These are phyloP conservation scores for Saccharomycopsis crataegensis DNA, from an alignment of 1,139 yeast genomes.

Conservation along the genomic window DNA sequence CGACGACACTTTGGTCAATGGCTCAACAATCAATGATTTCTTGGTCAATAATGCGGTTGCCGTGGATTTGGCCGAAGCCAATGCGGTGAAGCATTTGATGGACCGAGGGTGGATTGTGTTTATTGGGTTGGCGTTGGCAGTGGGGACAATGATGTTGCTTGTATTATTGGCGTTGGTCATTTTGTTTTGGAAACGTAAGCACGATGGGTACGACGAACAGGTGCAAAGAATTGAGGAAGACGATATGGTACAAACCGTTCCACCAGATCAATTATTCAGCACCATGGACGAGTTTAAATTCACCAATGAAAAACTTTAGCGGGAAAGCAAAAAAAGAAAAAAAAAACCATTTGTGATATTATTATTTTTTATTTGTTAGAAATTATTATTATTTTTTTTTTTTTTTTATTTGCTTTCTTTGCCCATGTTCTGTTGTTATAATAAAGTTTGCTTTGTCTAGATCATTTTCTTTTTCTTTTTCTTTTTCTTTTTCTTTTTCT, in stretches of 20 bases:
- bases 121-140: conserved; percentile 78
- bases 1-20: conserved; percentile 17
- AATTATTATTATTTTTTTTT: too few species aligned
- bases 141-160: conserved; percentile 67
- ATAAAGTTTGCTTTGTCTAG: too few species aligned
- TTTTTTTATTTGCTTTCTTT: neutral
- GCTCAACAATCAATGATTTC: conserved; percentile 24
- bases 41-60: conserved; percentile 33
- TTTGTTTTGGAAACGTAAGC: conserved; percentile 40
- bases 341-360: neutral
- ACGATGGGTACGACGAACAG: conserved; percentile 34
- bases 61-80: conserved; percentile 22
- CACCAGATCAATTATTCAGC: conserved; percentile 54
- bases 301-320: neutral
- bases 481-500: too few species aligned
- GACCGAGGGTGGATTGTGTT: conserved; percentile 76
- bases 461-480: neutral
- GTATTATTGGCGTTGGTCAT: conserved; percentile 57
- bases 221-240: conserved; percentile 51
- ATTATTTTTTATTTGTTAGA: neutral
- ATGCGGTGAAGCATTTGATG: conserved; percentile 22
- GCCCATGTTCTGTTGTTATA: too few species aligned
- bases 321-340: too few species aligned
- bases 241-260: conserved; percentile 61
- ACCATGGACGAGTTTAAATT: conserved; percentile 39